A percentile compares a stretch with the other conserved stretches of the same genome.
Evolutionary conservation across 306 rosid genomes (phyloP).

Genomic region (Quercus cerris): DNA sequence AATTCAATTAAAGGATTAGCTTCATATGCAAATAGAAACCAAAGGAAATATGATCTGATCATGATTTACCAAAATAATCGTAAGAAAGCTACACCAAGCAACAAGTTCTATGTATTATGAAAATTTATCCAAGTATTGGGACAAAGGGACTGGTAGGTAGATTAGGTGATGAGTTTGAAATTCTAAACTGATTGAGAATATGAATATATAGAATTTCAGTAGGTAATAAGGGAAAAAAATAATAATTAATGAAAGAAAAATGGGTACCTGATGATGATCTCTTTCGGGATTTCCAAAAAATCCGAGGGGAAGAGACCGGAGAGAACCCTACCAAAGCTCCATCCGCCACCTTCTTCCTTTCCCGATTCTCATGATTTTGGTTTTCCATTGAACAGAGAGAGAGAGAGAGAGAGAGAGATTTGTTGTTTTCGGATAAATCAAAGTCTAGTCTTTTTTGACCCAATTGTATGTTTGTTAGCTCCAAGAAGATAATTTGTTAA

Average conservation of each 20-base stretch:
- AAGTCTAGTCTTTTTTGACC: not conserved
- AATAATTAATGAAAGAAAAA: too few relatives aligned
- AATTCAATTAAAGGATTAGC: not conserved
- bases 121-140: too few relatives aligned
- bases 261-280: conserved; percentile 60
- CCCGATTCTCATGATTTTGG: not conserved
- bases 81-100: too few relatives aligned
- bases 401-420: not conserved
- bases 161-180: too few relatives aligned
- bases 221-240: too few relatives aligned
- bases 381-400: conserved; percentile 51
- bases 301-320: conserved; percentile 57
- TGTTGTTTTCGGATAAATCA: not conserved
- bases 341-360: conserved; percentile 39
- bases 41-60: not conserved
- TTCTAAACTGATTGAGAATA: too few relatives aligned
- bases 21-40: not conserved
- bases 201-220: too few relatives aligned
- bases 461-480: not conserved
- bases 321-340: conserved; percentile 68
- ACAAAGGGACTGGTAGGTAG: too few relatives aligned
- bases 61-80: too few relatives aligned
- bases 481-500: conserved; percentile 16
- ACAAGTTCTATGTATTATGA: too few relatives aligned
- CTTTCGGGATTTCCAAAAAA: conserved; percentile 83